These are phyloP conservation scores for Neoconidiobolus thromboides DNA, from an alignment of 371 early-diverging fungal species.

Conservation along the genomic window DNA sequence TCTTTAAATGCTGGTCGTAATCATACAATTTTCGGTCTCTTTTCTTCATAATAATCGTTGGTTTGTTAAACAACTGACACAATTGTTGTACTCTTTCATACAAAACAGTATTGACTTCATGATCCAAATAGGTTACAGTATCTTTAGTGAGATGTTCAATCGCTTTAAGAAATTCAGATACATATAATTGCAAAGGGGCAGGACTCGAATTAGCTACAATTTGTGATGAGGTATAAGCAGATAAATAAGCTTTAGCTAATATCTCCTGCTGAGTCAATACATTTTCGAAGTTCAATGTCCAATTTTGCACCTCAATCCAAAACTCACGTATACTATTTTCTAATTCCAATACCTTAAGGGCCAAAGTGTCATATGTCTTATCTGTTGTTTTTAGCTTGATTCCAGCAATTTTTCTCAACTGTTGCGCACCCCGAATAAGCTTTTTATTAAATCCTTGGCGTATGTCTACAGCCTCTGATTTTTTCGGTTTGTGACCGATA, in stretches of 20 bases:
- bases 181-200: neutral
- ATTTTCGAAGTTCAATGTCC: neutral
- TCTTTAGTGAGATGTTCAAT: neutral
- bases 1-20: neutral
- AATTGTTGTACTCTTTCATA: neutral
- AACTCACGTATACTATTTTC: neutral
- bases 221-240: neutral
- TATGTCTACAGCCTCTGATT: neutral
- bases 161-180: neutral
- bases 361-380: neutral
- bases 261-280: neutral
- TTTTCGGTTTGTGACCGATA: slow-evolving; percentile 37
- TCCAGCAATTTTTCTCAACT: neutral
- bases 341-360: too few relatives aligned
- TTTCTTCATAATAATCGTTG: slow-evolving; percentile 1
- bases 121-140: neutral
- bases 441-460: slow-evolving; percentile 61
- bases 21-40: neutral
- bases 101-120: slow-evolving; percentile 1
- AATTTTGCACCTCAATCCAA: slow-evolving; percentile 1
- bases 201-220: neutral
- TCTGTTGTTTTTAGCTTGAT: neutral
- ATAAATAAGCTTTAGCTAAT: neutral
- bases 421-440: slow-evolving; percentile 33
- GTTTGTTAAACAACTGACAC: neutral